Conservation (phyloP, 257 asterid species). For the Solanum phureja region DNA sequence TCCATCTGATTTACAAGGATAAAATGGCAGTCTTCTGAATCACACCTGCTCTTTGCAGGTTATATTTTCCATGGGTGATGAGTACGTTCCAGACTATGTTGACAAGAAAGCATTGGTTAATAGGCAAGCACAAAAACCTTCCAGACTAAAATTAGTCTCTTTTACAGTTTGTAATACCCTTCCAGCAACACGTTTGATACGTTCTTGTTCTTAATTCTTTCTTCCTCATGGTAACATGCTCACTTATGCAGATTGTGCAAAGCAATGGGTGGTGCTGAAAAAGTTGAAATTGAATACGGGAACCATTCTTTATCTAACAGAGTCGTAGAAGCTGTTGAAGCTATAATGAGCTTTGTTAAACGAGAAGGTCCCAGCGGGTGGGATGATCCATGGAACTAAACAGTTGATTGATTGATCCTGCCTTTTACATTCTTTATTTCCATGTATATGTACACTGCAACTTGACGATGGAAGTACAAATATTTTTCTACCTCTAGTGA, state of each 20-base stretch:
- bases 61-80: slow-evolving; percentile 91
- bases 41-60: slow-evolving; percentile 29
- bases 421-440: not conserved
- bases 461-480: not conserved
- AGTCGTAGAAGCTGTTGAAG: slow-evolving; percentile 53
- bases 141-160: not conserved
- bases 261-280: slow-evolving; percentile 87
- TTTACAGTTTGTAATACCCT: not conserved
- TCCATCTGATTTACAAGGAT: not conserved
- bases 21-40: not conserved
- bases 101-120: slow-evolving; percentile 81
- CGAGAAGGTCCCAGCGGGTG: slow-evolving; percentile 82
- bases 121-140: slow-evolving; percentile 43
- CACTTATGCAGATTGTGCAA: slow-evolving; percentile 44
- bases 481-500: not conserved
- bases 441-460: not conserved
- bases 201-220: not conserved
- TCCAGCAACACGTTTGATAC: not conserved
- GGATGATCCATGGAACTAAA: slow-evolving; percentile 86
- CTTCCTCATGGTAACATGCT: not conserved
- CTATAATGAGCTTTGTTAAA: slow-evolving; percentile 52
- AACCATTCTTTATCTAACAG: slow-evolving; percentile 71
- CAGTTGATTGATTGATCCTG: not conserved
- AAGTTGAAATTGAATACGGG: slow-evolving; percentile 60
- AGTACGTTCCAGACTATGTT: slow-evolving; percentile 77